Conservation (phyloP, 2,329 filamentous ascomycete species). For the Podosphaera xanthii region DNA sequence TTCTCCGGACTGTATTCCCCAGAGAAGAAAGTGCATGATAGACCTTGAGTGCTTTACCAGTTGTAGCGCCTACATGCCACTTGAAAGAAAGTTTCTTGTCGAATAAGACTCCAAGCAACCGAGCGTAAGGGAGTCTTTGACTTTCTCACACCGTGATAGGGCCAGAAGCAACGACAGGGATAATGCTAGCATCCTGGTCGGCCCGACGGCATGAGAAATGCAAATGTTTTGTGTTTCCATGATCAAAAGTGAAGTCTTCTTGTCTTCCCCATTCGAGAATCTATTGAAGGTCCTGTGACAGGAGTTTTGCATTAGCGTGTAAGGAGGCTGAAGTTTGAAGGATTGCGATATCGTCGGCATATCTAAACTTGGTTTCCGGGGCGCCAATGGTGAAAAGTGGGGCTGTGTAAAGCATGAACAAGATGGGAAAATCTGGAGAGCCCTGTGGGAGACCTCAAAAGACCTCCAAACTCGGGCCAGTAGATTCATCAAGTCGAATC, state of each 20-base stretch:
- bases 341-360: no score
- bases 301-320: no score
- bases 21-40: no score
- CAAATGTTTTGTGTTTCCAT: neutral
- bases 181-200: neutral
- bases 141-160: neutral
- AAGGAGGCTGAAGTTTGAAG: no score
- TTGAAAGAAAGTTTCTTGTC: neutral
- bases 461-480: neutral
- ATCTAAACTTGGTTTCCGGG: no score
- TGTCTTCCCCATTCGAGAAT: no score
- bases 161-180: neutral
- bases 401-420: no score
- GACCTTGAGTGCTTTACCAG: neutral
- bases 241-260: no score
- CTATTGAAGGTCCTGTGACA: no score
- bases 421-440: neutral
- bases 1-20: no score
- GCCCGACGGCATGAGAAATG: neutral
- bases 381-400: no score
- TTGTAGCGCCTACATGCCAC: neutral
- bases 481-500: neutral
- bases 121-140: neutral
- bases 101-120: neutral
- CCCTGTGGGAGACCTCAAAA: neutral